phyloP scores from a whole-genome alignment of 495 filamentous ascomycete species.

The Penicillium atrosanguineum region DNA sequence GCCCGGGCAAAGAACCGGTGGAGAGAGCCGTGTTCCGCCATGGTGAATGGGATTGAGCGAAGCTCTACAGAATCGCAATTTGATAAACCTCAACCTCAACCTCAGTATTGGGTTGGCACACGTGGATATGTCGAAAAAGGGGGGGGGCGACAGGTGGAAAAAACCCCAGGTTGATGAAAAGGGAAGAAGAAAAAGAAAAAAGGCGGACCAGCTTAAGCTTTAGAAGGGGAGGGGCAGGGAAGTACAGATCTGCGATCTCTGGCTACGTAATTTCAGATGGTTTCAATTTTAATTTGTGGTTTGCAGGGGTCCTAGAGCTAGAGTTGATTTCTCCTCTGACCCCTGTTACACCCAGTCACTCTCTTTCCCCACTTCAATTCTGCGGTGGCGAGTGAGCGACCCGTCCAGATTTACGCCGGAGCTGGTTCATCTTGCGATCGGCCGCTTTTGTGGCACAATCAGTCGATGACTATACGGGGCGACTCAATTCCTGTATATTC shows the following conservation, averaged over 20 bases:
- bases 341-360: background rate
- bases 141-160: constrained; percentile 5
- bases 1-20: constrained; percentile 28
- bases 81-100: background rate
- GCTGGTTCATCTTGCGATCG: constrained; percentile 10
- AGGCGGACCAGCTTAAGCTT: constrained; percentile 18
- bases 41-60: constrained; percentile 15
- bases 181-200: constrained; percentile 9
- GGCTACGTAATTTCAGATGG: constrained; percentile 18
- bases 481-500: background rate
- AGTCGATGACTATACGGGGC: constrained; percentile 21
- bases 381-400: constrained; percentile 15
- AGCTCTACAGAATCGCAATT: background rate
- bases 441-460: background rate
- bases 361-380: constrained; percentile 11
- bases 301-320: background rate
- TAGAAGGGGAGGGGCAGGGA: constrained; percentile 17
- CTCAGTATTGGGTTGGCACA: background rate
- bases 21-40: constrained; percentile 27
- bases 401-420: constrained; percentile 16
- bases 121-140: constrained; percentile 3
- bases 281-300: constrained; percentile 4
- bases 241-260: constrained; percentile 21
- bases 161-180: background rate
- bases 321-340: background rate